phyloP scores from a whole-genome alignment of 805 yeast species.

The Lipomyces sp. region DNA sequence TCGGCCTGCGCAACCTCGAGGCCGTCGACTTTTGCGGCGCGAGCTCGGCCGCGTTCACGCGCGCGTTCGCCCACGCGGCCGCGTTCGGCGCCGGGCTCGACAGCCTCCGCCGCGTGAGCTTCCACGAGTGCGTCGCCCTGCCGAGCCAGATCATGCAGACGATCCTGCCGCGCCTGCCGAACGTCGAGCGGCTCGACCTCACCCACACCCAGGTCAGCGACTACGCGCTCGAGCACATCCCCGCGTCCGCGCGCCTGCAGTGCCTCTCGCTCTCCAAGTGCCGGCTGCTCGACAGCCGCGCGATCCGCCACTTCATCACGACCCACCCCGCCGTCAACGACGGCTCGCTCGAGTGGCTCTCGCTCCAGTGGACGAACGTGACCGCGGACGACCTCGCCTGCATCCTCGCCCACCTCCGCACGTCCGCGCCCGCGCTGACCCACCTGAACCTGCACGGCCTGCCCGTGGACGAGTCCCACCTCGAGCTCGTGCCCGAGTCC shows the following conservation, averaged over 20 bases:
- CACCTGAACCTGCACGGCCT: constrained; percentile 64
- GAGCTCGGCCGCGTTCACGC: constrained; percentile 58
- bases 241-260: constrained; percentile 58
- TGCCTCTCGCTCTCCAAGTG: constrained; percentile 56
- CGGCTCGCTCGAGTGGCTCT: constrained; percentile 57
- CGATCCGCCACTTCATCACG: constrained; percentile 62
- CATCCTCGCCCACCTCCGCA: constrained; percentile 42
- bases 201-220: constrained; percentile 77
- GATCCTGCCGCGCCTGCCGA: constrained; percentile 54
- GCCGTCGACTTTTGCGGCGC: constrained; percentile 89
- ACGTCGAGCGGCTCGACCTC: constrained; percentile 67
- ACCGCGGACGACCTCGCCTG: constrained; percentile 49
- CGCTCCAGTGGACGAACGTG: constrained; percentile 58
- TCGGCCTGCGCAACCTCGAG: constrained; percentile 57
- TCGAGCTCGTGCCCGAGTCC: constrained; percentile 35
- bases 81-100: constrained; percentile 32
- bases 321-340: constrained; percentile 57
- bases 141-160: constrained; percentile 54
- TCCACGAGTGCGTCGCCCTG: constrained; percentile 85
- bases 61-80: constrained; percentile 48
- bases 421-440: constrained; percentile 39
- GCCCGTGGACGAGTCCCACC: constrained; percentile 47
- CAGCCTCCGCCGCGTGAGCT: constrained; percentile 52
- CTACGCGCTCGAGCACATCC: constrained; percentile 54
- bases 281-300: constrained; percentile 53